Percentiles rank a stretch among this genome's conserved stretches.
phyloP scores from a whole-genome alignment of 805 yeast genomes.

The Ogataea nonfermentans region DNA sequence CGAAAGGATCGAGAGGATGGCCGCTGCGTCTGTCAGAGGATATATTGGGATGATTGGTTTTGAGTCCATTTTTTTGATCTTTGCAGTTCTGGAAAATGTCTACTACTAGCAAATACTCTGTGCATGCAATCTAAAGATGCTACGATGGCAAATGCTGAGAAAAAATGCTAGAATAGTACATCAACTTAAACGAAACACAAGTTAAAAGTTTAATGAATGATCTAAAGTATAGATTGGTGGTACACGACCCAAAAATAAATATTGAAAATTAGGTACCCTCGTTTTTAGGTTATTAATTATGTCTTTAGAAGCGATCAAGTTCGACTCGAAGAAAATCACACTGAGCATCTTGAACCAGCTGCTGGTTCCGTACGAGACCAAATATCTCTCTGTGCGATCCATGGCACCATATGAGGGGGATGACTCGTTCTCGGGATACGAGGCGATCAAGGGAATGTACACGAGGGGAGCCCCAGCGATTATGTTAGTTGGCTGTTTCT shows the following conservation, averaged over 20 bases:
- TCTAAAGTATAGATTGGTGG: not conserved
- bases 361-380: slow-evolving; percentile 73
- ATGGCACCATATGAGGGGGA: slow-evolving; percentile 65
- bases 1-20: slow-evolving; percentile 27
- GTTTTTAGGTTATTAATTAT: slow-evolving; percentile 11
- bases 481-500: slow-evolving; percentile 88
- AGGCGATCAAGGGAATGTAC: slow-evolving; percentile 85
- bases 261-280: not conserved
- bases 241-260: slow-evolving; percentile 8
- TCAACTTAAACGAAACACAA: slow-evolving; percentile 1
- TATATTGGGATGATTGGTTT: slow-evolving; percentile 19
- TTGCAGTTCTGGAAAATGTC: slow-evolving; percentile 34
- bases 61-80: slow-evolving; percentile 56
- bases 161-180: slow-evolving; percentile 1
- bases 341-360: slow-evolving; percentile 79
- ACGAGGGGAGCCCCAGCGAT: slow-evolving; percentile 99
- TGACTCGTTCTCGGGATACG: slow-evolving; percentile 58
- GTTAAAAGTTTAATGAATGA: not conserved
- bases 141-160: slow-evolving; percentile 3
- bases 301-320: slow-evolving; percentile 66
- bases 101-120: not conserved
- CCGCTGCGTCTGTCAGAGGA: slow-evolving; percentile 31
- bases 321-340: slow-evolving; percentile 43
- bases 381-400: slow-evolving; percentile 57
- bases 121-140: not conserved